Base-by-base conservation (phyloP, 768 basidiomycete genomes). In the Auricularia auricula-judae region DNA sequence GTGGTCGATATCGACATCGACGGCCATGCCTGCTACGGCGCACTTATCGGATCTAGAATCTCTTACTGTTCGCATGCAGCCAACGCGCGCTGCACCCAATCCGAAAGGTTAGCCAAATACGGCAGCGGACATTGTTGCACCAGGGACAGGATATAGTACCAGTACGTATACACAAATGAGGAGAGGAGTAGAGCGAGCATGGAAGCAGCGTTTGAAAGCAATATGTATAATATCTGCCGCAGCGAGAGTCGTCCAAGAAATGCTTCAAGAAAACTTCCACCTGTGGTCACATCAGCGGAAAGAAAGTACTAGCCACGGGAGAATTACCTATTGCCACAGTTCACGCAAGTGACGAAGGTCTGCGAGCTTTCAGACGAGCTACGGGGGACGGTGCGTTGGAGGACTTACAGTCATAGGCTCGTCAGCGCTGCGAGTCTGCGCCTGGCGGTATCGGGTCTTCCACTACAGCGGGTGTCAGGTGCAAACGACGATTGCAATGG, bases 401-500 rank as follows among this genome's bases (percentile, higher is more conserved):
- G 29, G 21, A 81, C 87, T 72, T 73, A 91, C 89, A 2, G 96
- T 98, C 95, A 98, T 98, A 29, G 96, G 95, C 76, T 98, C 97
- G 77, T 98, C 97, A 7, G 97, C 96, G 72, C 91, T 93, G 64
- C 97, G 84, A 7, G 97, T 99, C 74, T 99, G 97, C 70, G 93
- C 92, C 78, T 98, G 94, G 68, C 92, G 88, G 71, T 97, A 98
- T 56, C 88, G 84, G 70, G 92, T 91, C 77, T 93, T 92, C 70
- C 89, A 79, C 87, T 89, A 66, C 21, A 47, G 44, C 14, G 68
- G 44, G 54, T 12, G 18, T 18, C 34, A 51, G 65, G 23, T 23
- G 44, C 3, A 54, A 42, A 66, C n/a, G n/a, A 3, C n/a, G 39
- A 14, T 8, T n/a, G 59, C 51, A 36, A 14, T 36, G 36, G 12